A percentile compares a stretch with the other conserved stretches of the same genome.
Conservation (phyloP, 306 rosid species). For the Citrullus amarus region DNA sequence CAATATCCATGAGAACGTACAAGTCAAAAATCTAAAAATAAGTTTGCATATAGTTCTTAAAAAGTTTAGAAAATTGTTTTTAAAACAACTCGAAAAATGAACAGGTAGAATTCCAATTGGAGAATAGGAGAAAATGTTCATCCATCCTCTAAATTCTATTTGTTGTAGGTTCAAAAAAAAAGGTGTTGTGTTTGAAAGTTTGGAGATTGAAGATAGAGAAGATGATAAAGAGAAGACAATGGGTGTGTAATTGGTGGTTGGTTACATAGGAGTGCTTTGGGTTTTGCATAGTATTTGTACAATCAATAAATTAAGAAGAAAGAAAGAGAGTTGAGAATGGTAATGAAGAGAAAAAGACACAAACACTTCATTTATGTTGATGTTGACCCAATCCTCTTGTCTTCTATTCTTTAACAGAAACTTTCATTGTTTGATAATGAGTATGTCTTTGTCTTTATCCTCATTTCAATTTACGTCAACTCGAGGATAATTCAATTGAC, state of each 20-base stretch:
- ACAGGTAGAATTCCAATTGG: neutral
- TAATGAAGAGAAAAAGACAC: neutral
- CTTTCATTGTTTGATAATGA: neutral
- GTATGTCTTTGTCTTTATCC: neutral
- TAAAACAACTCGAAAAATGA: too few species aligned
- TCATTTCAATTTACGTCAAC: too few species aligned
- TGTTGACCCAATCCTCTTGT: neutral
- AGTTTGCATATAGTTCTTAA: neutral
- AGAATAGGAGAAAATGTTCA: neutral
- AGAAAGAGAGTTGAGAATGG: neutral
- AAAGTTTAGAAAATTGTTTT: neutral
- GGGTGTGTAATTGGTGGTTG: neutral
- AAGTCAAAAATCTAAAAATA: too few species aligned
- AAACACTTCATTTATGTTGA: neutral
- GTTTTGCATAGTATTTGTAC: neutral
- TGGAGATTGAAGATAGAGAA: neutral
- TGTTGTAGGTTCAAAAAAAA: neutral
- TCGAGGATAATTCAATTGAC: too few species aligned
- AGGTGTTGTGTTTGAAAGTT: neutral
- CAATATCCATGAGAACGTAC: too few species aligned
- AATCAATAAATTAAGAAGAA: neutral
- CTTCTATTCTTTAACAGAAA: slow-evolving; percentile 1
- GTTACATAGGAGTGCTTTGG: neutral
- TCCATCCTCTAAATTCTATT: neutral
- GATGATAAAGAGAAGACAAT: neutral